phyloP scores from a whole-genome alignment of 805 yeast species.

The Cyberlindnera americana region DNA sequence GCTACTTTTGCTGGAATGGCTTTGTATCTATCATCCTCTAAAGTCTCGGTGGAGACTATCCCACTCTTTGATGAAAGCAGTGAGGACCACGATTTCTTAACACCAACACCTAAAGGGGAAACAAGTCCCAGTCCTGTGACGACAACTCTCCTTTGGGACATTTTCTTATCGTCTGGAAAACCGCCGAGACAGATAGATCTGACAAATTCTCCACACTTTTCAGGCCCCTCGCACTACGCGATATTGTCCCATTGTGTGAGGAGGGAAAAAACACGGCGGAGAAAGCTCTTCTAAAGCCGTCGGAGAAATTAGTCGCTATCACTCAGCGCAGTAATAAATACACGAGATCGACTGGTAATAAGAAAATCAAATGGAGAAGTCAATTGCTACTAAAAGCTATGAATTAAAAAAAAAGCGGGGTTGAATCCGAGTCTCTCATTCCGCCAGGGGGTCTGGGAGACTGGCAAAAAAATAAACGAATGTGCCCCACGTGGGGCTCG shows the following conservation, averaged over 20 bases:
- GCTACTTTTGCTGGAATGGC: constrained; percentile 69
- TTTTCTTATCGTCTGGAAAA: background rate
- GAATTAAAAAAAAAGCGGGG: no score
- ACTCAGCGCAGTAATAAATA: background rate
- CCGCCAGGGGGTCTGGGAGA: no score
- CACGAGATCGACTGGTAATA: background rate
- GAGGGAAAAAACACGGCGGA: no score
- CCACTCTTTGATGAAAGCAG: constrained; percentile 55
- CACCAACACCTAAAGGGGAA: constrained; percentile 82
- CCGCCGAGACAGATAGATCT: no score
- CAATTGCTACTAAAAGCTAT: no score
- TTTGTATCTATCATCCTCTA: constrained; percentile 31
- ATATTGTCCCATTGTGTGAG: no score
- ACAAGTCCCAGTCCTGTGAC: constrained; percentile 89
- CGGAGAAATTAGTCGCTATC: no score
- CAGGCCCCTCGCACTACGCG: no score
- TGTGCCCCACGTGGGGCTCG: constrained; percentile 35
- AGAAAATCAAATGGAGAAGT: background rate
- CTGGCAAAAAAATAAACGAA: constrained; percentile 3
- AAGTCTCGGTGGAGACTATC: constrained; percentile 45
- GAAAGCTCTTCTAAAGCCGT: no score
- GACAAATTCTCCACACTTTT: background rate
- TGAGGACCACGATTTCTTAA: constrained; percentile 47
- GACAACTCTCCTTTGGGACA: constrained; percentile 55
- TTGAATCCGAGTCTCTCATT: no score